Base-by-base conservation (phyloP, 208 protist genomes). In the Leishmania mexicana region DNA sequence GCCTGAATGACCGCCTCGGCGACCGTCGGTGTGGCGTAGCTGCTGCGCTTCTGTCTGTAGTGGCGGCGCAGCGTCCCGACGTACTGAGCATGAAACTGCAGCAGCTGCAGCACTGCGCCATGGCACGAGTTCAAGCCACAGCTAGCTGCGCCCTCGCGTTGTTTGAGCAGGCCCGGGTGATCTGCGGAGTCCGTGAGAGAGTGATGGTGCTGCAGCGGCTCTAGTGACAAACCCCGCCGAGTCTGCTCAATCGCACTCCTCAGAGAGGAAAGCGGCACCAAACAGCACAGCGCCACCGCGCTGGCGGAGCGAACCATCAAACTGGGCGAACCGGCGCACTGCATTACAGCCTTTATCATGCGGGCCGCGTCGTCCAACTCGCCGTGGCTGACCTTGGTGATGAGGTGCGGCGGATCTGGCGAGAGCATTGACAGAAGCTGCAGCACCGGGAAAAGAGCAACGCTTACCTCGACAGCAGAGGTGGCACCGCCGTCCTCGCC, bases 351-450 rank as follows among this genome's bases (percentile, higher is more conserved):
- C 31, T 86, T 83, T 10, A 93, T 87, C 84, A 96, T 91, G 24
- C 74, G 80, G 35, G 79, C 78, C 57, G 84, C 73, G 57, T 87
- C 79, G 67, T 90, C 85, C 60, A 65, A 68, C n/a, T 79, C 62
- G 62, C 74, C 28, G 65, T 85, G 28, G 76, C 84, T 80, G 19
- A 76, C 67, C 47, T 71, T 87, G 64, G 60, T 84, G 62, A 65
- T 60, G 21, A 78, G 70, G 74, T 89, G 82, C 53, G 92, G 85
- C 13, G 93, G 90, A 79, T 97, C 93, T 15, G 95, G 96, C 7
- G 89, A 90, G 38, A 98, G 89, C 92, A 97, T 95, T 0, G 95
- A 98, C 53, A 98, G 88, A 82, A 98, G 91, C 78, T 98, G 93
- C 62, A 98, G 84, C 19, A 98, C 85, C 19, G 97, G 97, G 76